Evolutionary conservation across 169 alveolate genomes (phyloP).

Genomic region (Pseudocohnilembus persalinus): DNA sequence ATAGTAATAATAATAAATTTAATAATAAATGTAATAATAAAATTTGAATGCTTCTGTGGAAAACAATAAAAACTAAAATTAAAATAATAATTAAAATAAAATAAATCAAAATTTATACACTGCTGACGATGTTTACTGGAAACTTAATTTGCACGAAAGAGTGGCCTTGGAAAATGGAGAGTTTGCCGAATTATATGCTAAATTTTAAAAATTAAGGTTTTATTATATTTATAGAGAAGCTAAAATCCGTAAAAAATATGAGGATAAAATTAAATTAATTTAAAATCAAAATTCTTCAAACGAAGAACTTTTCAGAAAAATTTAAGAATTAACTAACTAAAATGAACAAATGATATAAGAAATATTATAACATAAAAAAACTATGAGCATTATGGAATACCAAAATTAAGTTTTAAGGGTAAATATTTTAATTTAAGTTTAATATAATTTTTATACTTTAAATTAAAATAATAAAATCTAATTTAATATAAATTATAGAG

Average conservation of each 20-base stretch:
- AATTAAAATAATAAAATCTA: too few species aligned
- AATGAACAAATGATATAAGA: constrained; percentile 8
- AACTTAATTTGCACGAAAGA: neutral
- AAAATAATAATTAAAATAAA: too few species aligned
- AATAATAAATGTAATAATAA: neutral
- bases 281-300: constrained; percentile 20
- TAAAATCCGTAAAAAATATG: constrained; percentile 2
- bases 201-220: neutral
- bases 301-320: constrained; percentile 16
- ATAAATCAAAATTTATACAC: neutral
- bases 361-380: neutral
- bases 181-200: neutral
- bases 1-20: too few species aligned
- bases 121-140: neutral
- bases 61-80: neutral
- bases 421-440: too few species aligned
- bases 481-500: neutral
- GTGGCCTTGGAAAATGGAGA: constrained; percentile 11
- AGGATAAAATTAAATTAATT: constrained; percentile 4
- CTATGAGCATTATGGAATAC: constrained; percentile 25
- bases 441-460: too few species aligned
- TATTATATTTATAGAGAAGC: constrained; percentile 8
- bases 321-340: constrained; percentile 3
- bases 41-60: neutral
- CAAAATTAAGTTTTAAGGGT: constrained; percentile 16